Conservation (phyloP, 331 rosid species). For the Quercus tomentella region DNA sequence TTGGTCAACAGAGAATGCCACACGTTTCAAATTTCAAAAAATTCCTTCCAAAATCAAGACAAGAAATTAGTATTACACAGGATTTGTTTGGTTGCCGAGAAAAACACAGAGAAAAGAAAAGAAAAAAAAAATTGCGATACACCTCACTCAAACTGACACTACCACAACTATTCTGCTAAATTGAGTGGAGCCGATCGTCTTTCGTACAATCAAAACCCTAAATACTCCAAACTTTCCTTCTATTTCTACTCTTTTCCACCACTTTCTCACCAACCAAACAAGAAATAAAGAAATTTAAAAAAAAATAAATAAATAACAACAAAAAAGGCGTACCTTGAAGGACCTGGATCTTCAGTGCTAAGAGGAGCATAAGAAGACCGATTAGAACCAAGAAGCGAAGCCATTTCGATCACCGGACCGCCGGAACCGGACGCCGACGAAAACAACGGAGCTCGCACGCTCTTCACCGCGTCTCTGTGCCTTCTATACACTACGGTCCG, state of each 20-base stretch:
- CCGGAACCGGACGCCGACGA: constrained; percentile 53
- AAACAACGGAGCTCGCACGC: constrained; percentile 57
- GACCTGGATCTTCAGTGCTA: constrained; percentile 69
- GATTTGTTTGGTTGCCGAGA: background rate
- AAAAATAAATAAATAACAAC: no score
- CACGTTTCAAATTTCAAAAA: background rate
- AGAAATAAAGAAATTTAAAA: background rate
- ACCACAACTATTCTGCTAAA: background rate
- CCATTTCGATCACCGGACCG: constrained; percentile 76
- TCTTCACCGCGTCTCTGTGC: constrained; percentile 72
- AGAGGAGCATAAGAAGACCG: constrained; percentile 64
- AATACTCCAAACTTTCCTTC: background rate
- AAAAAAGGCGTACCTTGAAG: constrained; percentile 20
- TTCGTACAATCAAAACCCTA: background rate
- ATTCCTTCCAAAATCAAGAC: background rate
- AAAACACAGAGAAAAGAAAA: background rate
- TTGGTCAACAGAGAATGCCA: no score
- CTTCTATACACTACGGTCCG: constrained; percentile 45
- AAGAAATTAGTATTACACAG: background rate
- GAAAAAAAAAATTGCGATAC: background rate
- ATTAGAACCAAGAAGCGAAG: constrained; percentile 56
- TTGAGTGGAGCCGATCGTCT: background rate
- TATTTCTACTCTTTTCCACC: background rate
- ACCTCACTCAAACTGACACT: background rate
- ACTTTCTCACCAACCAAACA: background rate